These are phyloP conservation scores for Fusarium proliferatum DNA, from an alignment of 2,329 filamentous ascomycete genomes.

Conservation along the genomic window DNA sequence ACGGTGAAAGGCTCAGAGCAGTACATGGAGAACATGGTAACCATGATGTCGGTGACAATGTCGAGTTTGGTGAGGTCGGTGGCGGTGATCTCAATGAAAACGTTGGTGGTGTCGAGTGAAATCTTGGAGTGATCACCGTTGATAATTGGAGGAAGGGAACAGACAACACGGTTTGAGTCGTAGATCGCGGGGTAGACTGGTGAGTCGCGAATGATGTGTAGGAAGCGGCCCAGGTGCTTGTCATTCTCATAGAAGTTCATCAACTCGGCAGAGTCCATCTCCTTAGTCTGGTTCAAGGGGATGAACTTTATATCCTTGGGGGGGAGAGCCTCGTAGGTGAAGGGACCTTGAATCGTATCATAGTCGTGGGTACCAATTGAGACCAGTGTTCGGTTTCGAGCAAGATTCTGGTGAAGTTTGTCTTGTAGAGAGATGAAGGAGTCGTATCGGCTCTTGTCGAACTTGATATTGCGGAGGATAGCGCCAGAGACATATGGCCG, in stretches of 20 bases:
- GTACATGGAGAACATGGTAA: slow-evolving; percentile 97
- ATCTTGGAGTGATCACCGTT: slow-evolving; percentile 99
- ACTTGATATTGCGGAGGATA: slow-evolving; percentile 89
- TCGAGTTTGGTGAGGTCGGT: slow-evolving; percentile 97
- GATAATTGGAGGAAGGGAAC: slow-evolving; percentile 97
- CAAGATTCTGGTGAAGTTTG: slow-evolving; percentile 96
- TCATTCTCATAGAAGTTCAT: slow-evolving; percentile 97
- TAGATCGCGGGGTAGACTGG: slow-evolving; percentile 97
- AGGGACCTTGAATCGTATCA: slow-evolving; percentile 91
- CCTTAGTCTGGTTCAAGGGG: slow-evolving; percentile 90
- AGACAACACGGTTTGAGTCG: slow-evolving; percentile 86
- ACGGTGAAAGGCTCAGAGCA: slow-evolving; percentile 89
- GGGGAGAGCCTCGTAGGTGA: slow-evolving; percentile 92
- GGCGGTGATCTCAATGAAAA: slow-evolving; percentile 97
- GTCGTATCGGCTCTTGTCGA: slow-evolving; percentile 90
- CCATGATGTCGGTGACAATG: slow-evolving; percentile 94
- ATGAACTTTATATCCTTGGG: slow-evolving; percentile 93
- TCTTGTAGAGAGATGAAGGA: slow-evolving; percentile 98
- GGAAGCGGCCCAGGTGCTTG: slow-evolving; percentile 87
- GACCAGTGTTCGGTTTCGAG: slow-evolving; percentile 91
- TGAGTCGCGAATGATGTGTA: slow-evolving; percentile 94
- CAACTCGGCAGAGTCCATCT: slow-evolving; percentile 87
- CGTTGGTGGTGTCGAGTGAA: slow-evolving; percentile 86
- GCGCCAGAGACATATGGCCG: slow-evolving; percentile 90
- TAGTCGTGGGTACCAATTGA: slow-evolving; percentile 97